Conservation (phyloP, 441 rosid species). For the Populus hybrid region DNA sequence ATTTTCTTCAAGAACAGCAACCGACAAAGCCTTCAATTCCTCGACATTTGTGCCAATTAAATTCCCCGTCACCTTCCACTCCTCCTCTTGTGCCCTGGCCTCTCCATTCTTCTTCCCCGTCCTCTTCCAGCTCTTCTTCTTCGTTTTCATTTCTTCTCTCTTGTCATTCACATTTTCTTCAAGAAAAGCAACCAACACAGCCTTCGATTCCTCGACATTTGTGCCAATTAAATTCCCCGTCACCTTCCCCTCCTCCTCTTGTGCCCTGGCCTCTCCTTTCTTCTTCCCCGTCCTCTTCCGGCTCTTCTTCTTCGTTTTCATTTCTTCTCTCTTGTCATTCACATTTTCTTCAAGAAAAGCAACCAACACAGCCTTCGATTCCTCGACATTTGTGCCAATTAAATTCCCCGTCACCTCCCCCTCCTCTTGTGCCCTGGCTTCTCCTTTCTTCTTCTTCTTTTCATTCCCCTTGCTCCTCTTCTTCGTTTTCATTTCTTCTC, state of each 20-base stretch:
- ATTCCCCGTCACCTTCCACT: background rate
- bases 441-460: conserved; percentile 2
- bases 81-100: background rate
- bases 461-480: conserved; percentile 2
- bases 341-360: conserved; percentile 9
- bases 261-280: background rate
- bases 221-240: background rate
- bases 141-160: background rate
- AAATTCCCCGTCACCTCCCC: background rate
- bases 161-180: conserved; percentile 13
- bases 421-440: background rate
- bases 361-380: background rate
- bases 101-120: conserved; percentile 2
- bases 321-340: background rate
- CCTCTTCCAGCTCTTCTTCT: background rate
- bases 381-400: background rate
- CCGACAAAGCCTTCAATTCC: background rate
- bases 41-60: background rate
- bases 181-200: background rate
- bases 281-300: background rate
- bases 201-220: background rate
- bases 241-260: background rate
- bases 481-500: background rate
- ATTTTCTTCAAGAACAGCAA: conserved; percentile 4
- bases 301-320: background rate